These are phyloP conservation scores for Rugosomyces carneus DNA, from an alignment of 1,284 basidiomycete species.

Conservation along the genomic window DNA sequence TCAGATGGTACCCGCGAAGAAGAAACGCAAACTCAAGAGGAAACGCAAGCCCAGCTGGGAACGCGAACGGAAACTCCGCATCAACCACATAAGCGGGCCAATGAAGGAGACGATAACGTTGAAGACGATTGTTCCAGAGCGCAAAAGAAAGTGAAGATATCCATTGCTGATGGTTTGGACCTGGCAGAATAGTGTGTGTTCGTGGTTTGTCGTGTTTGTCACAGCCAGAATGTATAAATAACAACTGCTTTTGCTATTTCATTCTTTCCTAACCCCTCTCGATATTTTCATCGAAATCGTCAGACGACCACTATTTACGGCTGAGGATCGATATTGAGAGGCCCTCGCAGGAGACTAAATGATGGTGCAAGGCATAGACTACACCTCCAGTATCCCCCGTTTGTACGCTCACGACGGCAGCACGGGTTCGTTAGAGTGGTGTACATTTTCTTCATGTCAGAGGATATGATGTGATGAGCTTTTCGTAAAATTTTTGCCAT, in stretches of 20 bases:
- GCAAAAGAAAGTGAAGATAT: conserved; percentile 51
- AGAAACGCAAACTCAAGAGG: conserved; percentile 49
- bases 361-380: conserved; percentile 82
- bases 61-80: conserved; percentile 15
- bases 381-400: conserved; percentile 72
- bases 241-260: conserved; percentile 1
- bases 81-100: conserved; percentile 24
- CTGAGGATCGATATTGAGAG: conserved; percentile 52
- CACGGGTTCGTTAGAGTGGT: conserved; percentile 80
- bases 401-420: conserved; percentile 41
- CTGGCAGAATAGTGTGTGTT: conserved; percentile 43
- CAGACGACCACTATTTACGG: conserved; percentile 12
- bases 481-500: background rate
- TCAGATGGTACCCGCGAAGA: conserved; percentile 6
- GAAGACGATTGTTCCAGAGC: conserved; percentile 21
- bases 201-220: background rate
- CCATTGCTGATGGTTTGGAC: conserved; percentile 47
- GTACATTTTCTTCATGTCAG: conserved; percentile 44
- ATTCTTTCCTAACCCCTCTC: conserved; percentile 13
- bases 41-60: conserved; percentile 31
- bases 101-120: conserved; percentile 9
- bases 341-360: conserved; percentile 85
- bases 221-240: conserved; percentile 5
- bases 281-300: conserved; percentile 13
- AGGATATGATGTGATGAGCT: background rate